phyloP scores from a whole-genome alignment of 2,329 filamentous ascomycete genomes.

The Diaporthe caulivora region DNA sequence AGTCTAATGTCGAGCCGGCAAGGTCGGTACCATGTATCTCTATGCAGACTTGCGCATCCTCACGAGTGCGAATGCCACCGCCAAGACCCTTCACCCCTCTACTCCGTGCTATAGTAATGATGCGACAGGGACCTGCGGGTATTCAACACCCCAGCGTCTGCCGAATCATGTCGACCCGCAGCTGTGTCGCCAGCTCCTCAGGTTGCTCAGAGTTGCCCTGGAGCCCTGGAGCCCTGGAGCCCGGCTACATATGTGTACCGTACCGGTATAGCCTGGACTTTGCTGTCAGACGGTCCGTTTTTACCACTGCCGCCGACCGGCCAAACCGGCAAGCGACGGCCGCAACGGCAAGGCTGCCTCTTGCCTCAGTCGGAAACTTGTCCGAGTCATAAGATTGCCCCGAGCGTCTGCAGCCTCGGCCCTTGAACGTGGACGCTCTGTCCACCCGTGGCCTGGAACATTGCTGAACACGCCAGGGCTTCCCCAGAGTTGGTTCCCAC shows the following conservation, averaged over 20 bases:
- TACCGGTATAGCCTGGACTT: not conserved
- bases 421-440: slow-evolving; percentile 1
- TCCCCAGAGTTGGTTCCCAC: slow-evolving; percentile 12
- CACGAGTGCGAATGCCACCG: not conserved
- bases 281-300: not conserved
- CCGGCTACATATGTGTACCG: too few relatives aligned
- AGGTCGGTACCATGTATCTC: not conserved
- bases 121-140: not conserved
- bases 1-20: not conserved
- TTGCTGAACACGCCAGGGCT: slow-evolving; percentile 17
- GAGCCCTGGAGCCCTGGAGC: not conserved
- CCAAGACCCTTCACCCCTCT: not conserved
- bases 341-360: slow-evolving; percentile 35
- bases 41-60: not conserved
- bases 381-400: slow-evolving; percentile 30
- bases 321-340: slow-evolving; percentile 13
- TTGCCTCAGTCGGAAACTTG: slow-evolving; percentile 35
- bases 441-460: slow-evolving; percentile 11
- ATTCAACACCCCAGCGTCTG: not conserved
- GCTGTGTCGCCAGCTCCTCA: not conserved
- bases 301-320: slow-evolving; percentile 18
- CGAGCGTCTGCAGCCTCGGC: slow-evolving; percentile 16
- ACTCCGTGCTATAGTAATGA: not conserved
- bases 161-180: not conserved
- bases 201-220: not conserved